These are phyloP conservation scores for Neurospora sp. DNA, from an alignment of 495 filamentous ascomycete species.

Conservation along the genomic window DNA sequence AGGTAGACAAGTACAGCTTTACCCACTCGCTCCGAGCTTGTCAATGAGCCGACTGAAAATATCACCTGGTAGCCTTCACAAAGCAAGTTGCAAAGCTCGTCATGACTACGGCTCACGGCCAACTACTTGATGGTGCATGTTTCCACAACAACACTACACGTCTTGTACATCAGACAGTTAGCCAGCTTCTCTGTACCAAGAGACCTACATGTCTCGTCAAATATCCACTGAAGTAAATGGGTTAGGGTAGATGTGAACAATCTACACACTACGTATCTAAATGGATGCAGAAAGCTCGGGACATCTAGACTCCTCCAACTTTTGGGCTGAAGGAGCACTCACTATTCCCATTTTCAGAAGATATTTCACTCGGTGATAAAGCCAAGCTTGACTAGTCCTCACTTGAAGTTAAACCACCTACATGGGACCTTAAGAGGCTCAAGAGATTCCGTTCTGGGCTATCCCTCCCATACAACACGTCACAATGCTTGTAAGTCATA, in stretches of 20 bases:
- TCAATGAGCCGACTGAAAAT: no score
- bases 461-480: background rate
- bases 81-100: background rate
- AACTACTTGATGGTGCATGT: background rate
- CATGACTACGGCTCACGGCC: background rate
- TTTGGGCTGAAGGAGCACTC: background rate
- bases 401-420: background rate
- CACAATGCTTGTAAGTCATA: background rate
- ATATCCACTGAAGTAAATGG: background rate
- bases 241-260: background rate
- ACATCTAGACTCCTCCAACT: background rate
- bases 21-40: no score
- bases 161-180: background rate
- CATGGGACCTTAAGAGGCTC: background rate
- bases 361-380: background rate
- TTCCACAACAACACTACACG: background rate
- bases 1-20: no score
- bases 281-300: background rate
- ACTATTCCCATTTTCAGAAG: background rate
- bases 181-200: background rate
- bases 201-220: background rate
- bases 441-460: background rate
- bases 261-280: background rate
- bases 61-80: background rate
- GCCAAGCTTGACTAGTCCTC: no score